Conservation (phyloP, 2,329 filamentous ascomycete genomes). For the Penicillium capsulatum region DNA sequence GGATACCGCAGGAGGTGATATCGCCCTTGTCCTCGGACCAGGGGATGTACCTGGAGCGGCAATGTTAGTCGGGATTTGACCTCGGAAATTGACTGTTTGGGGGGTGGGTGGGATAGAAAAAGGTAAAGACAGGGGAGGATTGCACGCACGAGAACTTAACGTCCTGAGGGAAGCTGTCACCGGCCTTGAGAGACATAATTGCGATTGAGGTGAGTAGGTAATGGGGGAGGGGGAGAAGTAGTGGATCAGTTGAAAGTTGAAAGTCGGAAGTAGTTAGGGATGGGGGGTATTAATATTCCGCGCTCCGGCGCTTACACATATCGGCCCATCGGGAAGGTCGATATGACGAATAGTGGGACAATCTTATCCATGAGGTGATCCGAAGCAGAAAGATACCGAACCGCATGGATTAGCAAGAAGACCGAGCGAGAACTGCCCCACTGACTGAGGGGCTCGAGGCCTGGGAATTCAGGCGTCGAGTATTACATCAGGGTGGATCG, state of each 20-base stretch:
- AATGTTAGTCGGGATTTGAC: background rate
- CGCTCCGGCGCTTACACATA: slow-evolving; percentile 21
- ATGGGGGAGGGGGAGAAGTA: slow-evolving; percentile 4
- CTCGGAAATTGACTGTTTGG: background rate
- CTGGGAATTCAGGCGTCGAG: background rate
- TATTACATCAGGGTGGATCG: too few species aligned
- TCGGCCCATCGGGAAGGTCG: slow-evolving; percentile 23
- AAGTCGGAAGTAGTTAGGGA: slow-evolving; percentile 7
- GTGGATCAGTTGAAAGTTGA: slow-evolving; percentile 8
- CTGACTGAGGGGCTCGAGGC: slow-evolving; percentile 1
- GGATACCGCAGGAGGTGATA: slow-evolving; percentile 73
- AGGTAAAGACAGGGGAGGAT: background rate
- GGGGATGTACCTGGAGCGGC: slow-evolving; percentile 62
- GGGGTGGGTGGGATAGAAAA: slow-evolving; percentile 2
- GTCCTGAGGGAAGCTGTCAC: slow-evolving; percentile 76
- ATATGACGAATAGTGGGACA: slow-evolving; percentile 20
- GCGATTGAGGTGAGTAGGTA: slow-evolving; percentile 7
- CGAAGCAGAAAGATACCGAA: slow-evolving; percentile 38
- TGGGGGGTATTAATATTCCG: slow-evolving; percentile 21
- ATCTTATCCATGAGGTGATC: slow-evolving; percentile 30
- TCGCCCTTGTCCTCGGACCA: slow-evolving; percentile 64
- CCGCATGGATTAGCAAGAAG: slow-evolving; percentile 33
- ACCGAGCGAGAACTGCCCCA: slow-evolving; percentile 32
- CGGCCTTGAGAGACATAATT: slow-evolving; percentile 67
- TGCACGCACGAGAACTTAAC: slow-evolving; percentile 67